Evolutionary conservation across 208 protist genomes (phyloP), one percentile per base, ranked within the genome.

Genomic region (Wallacemonas rigidus): DNA sequence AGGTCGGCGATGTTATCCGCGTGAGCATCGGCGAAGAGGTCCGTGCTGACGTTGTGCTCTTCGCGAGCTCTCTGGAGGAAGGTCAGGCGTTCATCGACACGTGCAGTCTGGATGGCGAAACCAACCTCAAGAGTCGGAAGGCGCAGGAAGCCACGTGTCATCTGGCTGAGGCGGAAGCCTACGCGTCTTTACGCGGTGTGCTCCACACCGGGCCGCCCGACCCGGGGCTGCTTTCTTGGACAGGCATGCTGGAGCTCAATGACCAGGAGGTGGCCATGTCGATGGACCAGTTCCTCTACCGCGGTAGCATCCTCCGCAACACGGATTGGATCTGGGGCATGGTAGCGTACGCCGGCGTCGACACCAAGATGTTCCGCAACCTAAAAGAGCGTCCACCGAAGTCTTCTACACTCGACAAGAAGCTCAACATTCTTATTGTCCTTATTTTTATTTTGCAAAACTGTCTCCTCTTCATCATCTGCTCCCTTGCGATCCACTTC

Each of bases 311-410:
- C 1, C 71, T 99, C 41, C 86, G 87, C 67, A 98, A 98, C 77
- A 98, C 96, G 39, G 82, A 96, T 47, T 98, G 92, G 85, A 75
- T 96, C 9, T 97, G 95, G 84, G 95, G 93, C 45, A 85, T 98
- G 68, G 92, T 98, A n/a, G 77, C 89, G 50, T 99, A 97, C 76
- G 93, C 97, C 1, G 93, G 97, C 44, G 70, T 85, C 8, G 87
- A 98, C 72, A 98, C 95, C 0, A 98, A 98, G 70, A 86, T 98
- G 80, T 91, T 97, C 53, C 86, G 81, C 47, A 98, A 98, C 67
- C 75, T 96, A 47, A 92, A 94, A 77, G 83, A 91, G 75, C 80
- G 83, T 54, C 83, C 86, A 41, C 79, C 81, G n/a, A 97, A 97
- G 81, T 87, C 81, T n/a, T 95, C 91, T n/a, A 90, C 85, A 69